A percentile compares a stretch with the other conserved stretches of the same genome.
These are phyloP conservation scores for Nothophytophthora sp. DNA, from an alignment of 352 stramenopile species.

Conservation along the genomic window DNA sequence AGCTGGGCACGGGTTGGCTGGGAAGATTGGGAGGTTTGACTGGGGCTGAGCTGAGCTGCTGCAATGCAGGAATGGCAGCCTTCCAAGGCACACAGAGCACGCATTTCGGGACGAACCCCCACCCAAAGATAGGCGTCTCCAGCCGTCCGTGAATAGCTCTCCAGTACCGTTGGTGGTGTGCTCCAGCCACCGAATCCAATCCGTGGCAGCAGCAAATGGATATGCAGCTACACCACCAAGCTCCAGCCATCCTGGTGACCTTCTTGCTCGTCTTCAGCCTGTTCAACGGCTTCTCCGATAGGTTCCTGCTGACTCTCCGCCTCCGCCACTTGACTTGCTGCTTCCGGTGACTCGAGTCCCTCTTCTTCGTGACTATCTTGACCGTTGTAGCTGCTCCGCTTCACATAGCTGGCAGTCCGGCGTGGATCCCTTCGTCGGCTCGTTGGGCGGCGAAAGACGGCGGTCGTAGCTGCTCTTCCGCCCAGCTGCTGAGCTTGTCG, in stretches of 20 bases:
- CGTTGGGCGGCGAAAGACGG: constrained; percentile 50
- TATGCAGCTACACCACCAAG: background rate
- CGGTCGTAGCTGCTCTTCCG: constrained; percentile 27
- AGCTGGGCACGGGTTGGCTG: background rate
- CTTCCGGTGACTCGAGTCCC: background rate
- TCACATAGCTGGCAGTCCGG: constrained; percentile 13
- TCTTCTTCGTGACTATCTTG: constrained; percentile 7
- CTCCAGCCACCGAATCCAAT: background rate
- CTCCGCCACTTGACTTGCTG: no score
- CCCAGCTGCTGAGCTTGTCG: constrained; percentile 24
- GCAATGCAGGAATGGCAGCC: background rate
- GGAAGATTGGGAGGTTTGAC: background rate
- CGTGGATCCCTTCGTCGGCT: constrained; percentile 22
- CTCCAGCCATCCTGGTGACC: constrained; percentile 2
- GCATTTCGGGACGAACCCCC: constrained; percentile 9
- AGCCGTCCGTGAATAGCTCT: constrained; percentile 11
- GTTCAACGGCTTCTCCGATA: no score
- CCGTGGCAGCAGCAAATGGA: background rate
- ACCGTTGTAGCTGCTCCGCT: constrained; percentile 46
- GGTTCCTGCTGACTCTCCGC: no score
- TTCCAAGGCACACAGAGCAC: background rate
- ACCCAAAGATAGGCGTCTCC: no score
- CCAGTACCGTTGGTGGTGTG: no score
- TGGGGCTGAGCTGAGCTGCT: no score
- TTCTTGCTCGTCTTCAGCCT: background rate